Percentiles rank a stretch among this genome's conserved stretches.
phyloP scores from a whole-genome alignment of 768 basidiomycete genomes.

The Boletus insuetus region DNA sequence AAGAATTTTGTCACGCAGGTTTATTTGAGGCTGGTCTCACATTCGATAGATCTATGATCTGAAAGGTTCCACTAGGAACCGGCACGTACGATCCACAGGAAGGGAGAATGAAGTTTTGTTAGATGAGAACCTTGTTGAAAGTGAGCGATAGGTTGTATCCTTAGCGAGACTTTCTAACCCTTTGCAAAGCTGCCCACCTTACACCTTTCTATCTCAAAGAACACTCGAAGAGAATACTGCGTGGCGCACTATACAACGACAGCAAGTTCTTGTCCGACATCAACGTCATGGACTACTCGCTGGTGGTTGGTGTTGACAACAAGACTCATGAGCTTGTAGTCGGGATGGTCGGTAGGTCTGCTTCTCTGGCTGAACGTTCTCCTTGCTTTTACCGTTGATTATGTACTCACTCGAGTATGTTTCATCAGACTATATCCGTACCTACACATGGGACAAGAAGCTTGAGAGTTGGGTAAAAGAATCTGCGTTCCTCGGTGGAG shows the following conservation, averaged over 20 bases:
- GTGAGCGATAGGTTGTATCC: conserved; percentile 41
- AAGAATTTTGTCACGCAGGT: background rate
- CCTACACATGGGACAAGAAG: conserved; percentile 98
- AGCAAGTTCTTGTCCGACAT: conserved; percentile 92
- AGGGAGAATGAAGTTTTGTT: conserved; percentile 90
- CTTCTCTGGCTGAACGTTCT: background rate
- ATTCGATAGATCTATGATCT: conserved; percentile 83
- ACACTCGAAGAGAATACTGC: conserved; percentile 89
- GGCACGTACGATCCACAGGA: conserved; percentile 88
- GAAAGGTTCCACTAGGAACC: conserved; percentile 93
- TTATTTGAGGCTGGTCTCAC: conserved; percentile 1
- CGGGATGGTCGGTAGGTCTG: conserved; percentile 87
- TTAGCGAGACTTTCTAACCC: conserved; percentile 2
- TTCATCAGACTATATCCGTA: conserved; percentile 81
- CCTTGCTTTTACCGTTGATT: background rate
- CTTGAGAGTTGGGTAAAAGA: conserved; percentile 99
- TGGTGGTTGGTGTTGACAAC: conserved; percentile 94
- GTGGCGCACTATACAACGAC: conserved; percentile 90
- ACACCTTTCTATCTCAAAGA: conserved; percentile 94
- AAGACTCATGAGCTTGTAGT: conserved; percentile 87
- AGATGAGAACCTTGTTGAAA: conserved; percentile 93
- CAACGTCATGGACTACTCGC: conserved; percentile 97
- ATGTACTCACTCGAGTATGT: conserved; percentile 3
- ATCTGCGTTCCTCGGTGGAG: conserved; percentile 81
- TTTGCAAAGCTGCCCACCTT: conserved; percentile 67